These are phyloP conservation scores for Hirschfeldia incana DNA, from an alignment of 345 rosid genomes.

Conservation along the genomic window DNA sequence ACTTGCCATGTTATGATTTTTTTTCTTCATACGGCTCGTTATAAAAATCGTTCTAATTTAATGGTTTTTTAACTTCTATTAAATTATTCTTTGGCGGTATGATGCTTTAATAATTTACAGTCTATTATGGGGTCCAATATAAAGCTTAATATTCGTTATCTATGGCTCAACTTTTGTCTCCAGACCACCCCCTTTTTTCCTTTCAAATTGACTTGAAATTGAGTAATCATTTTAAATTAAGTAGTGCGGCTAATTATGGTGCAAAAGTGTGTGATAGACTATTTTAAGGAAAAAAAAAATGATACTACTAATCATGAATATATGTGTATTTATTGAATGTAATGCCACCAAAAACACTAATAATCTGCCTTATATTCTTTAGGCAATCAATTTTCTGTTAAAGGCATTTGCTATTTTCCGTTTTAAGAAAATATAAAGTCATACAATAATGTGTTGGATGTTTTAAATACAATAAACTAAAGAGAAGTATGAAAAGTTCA, in stretches of 20 bases:
- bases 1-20: not conserved
- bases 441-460: not conserved
- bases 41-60: slow-evolving; percentile 2
- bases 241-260: slow-evolving; percentile 33
- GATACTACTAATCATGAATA: slow-evolving; percentile 6
- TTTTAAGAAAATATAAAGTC: not conserved
- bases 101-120: slow-evolving; percentile 33
- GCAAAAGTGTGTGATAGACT: not conserved
- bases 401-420: not conserved
- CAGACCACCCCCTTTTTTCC: slow-evolving; percentile 13
- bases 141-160: slow-evolving; percentile 40
- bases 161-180: slow-evolving; percentile 33
- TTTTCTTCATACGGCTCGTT: not conserved
- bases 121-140: slow-evolving; percentile 35
- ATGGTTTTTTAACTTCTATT: not conserved
- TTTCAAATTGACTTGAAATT: slow-evolving; percentile 2
- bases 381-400: not conserved
- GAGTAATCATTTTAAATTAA: not conserved
- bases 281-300: not conserved
- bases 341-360: not conserved
- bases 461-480: slow-evolving; percentile 11
- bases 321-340: not conserved
- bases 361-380: not conserved
- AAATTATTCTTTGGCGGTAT: slow-evolving; percentile 26
- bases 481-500: slow-evolving; percentile 35